A percentile compares a stretch with the other conserved stretches of the same genome.
Evolutionary conservation across 2,329 filamentous ascomycete species (phyloP).

Genomic region (Ceratocystis diversiconidia): DNA sequence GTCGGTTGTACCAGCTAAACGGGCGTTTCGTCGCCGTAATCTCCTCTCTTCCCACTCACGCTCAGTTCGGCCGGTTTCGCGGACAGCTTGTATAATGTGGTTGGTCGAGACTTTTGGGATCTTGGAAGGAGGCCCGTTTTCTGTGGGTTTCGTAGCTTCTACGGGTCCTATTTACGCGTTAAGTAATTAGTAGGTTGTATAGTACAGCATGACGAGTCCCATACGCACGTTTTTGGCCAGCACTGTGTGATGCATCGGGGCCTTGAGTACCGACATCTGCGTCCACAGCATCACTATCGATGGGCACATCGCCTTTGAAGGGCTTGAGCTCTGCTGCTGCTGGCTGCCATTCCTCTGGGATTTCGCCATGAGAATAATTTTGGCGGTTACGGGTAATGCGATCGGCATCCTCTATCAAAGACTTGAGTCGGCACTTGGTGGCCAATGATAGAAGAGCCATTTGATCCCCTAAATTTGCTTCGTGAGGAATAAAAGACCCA

Average conservation of each 20-base stretch:
- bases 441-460: conserved; percentile 70
- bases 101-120: conserved; percentile 37
- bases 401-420: conserved; percentile 63
- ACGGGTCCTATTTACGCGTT: conserved; percentile 19
- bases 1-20: conserved; percentile 42
- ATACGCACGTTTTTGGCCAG: conserved; percentile 15
- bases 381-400: conserved; percentile 57
- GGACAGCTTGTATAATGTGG: conserved; percentile 37
- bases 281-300: not conserved
- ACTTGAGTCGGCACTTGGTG: conserved; percentile 63
- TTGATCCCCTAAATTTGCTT: conserved; percentile 66
- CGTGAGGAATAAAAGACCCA: conserved; percentile 58
- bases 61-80: conserved; percentile 50
- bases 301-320: conserved; percentile 19
- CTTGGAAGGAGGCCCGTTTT: conserved; percentile 29
- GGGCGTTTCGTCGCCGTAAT: conserved; percentile 50
- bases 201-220: no score
- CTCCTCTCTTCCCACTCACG: conserved; percentile 59
- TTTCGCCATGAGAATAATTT: conserved; percentile 61
- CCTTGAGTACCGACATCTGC: not conserved
- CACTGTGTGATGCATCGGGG: not conserved
- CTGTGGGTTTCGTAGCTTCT: conserved; percentile 15
- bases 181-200: not conserved
- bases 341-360: conserved; percentile 63
- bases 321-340: conserved; percentile 45